Evolutionary conservation across 2,329 filamentous ascomycete genomes (phyloP).

Genomic region (Cladophialophora carrionii): DNA sequence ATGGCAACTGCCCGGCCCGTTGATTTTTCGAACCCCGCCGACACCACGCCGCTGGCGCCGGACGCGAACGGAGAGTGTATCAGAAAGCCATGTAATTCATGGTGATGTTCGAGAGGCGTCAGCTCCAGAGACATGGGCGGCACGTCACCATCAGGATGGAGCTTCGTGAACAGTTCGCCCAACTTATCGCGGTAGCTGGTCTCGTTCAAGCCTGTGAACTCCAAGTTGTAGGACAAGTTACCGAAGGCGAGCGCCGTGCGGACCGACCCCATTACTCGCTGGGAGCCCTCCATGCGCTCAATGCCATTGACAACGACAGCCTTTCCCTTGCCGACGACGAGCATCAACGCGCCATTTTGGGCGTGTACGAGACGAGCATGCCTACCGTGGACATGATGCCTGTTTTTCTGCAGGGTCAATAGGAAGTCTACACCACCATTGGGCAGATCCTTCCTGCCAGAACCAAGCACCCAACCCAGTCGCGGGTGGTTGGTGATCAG

Average conservation of each 20-base stretch:
- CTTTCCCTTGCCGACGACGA: constrained; percentile 20
- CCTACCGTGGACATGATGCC: constrained; percentile 19
- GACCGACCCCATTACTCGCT: constrained; percentile 11
- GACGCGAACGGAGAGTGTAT: constrained; percentile 26
- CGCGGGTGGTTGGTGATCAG: constrained; percentile 12
- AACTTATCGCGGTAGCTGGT: constrained; percentile 17
- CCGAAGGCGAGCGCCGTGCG: constrained; percentile 20
- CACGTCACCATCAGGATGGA: constrained; percentile 14
- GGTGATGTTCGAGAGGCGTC: constrained; percentile 24
- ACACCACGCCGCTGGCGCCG: constrained; percentile 26
- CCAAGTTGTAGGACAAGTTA: constrained; percentile 23
- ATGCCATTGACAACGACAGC: constrained; percentile 19
- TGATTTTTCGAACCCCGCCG: constrained; percentile 18
- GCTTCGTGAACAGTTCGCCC: constrained; percentile 9
- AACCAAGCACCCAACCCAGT: constrained; percentile 24
- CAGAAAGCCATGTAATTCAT: constrained; percentile 21
- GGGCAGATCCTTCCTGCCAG: constrained; percentile 16
- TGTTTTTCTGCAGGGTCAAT: constrained; percentile 21
- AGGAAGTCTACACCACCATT: constrained; percentile 26
- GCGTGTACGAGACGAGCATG: constrained; percentile 25
- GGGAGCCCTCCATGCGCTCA: constrained; percentile 11
- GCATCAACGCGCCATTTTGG: constrained; percentile 21
- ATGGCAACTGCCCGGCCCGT: constrained; percentile 22
- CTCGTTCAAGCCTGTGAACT: constrained; percentile 18
- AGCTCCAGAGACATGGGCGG: constrained; percentile 23